Evolutionary conservation across 2,329 filamentous ascomycete genomes (phyloP).

Genomic region (Clarireedia hainanense): DNA sequence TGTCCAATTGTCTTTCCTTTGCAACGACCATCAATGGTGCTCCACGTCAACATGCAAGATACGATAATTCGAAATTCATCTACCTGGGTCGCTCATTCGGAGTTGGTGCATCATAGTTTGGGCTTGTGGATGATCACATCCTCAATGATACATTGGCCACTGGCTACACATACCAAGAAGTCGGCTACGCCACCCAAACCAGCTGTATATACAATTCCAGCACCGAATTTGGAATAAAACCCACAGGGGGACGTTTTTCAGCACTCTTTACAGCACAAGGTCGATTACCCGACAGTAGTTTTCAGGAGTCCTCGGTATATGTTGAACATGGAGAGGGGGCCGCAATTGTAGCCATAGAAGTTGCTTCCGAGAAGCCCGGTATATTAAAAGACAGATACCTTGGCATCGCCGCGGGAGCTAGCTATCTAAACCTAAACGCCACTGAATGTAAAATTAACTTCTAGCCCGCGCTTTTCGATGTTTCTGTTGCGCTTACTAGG

Average conservation of each 20-base stretch:
- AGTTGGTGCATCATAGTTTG: neutral
- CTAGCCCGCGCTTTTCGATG: constrained; percentile 3
- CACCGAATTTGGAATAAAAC: constrained; percentile 27
- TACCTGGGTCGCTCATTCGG: constrained; percentile 1
- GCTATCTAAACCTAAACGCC: constrained; percentile 10
- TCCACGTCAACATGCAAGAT: neutral
- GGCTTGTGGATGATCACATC: neutral
- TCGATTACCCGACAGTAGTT: constrained; percentile 5
- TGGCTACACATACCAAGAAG: constrained; percentile 29
- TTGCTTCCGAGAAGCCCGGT: too few species aligned
- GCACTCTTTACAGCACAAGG: neutral
- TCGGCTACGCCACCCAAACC: constrained; percentile 28
- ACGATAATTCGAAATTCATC: neutral
- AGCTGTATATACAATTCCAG: constrained; percentile 32
- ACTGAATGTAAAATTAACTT: constrained; percentile 9
- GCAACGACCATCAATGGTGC: neutral
- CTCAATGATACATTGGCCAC: neutral
- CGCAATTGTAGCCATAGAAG: too few species aligned
- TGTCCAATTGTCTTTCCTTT: neutral
- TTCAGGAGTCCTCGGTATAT: constrained; percentile 4
- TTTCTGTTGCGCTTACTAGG: constrained; percentile 1
- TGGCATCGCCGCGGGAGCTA: neutral
- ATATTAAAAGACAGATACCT: neutral
- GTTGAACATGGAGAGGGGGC: neutral
- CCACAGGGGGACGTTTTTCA: neutral